phyloP scores from a whole-genome alignment of 345 rosid species.

The Durio zibethinus region DNA sequence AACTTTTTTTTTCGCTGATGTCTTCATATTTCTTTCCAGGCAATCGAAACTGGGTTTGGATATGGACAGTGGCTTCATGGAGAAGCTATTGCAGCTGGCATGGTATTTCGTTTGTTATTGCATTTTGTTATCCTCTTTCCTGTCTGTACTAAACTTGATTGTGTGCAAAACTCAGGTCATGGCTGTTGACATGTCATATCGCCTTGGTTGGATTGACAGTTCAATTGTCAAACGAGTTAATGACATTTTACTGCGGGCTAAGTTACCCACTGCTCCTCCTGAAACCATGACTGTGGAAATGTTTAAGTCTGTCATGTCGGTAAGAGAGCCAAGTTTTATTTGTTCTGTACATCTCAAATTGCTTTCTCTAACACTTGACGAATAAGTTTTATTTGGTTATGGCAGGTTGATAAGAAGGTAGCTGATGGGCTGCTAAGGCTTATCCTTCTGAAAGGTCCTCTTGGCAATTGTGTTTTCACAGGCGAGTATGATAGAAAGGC shows the following conservation, averaged over 20 bases:
- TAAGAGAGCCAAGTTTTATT: constrained; percentile 30
- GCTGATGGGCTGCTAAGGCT: constrained; percentile 94
- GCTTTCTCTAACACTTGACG: background rate
- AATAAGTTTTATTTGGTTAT: background rate
- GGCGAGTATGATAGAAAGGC: constrained; percentile 87
- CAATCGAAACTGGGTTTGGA: constrained; percentile 91
- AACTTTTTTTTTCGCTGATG: constrained; percentile 1
- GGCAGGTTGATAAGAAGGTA: constrained; percentile 97
- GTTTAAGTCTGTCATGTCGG: constrained; percentile 98
- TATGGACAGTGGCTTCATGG: constrained; percentile 98
- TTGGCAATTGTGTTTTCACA: constrained; percentile 86
- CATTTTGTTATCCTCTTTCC: background rate
- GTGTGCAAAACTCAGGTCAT: constrained; percentile 53
- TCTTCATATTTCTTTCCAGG: constrained; percentile 45
- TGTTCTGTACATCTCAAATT: background rate
- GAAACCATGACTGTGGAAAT: constrained; percentile 80
- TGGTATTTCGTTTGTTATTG: constrained; percentile 37
- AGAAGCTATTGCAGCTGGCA: constrained; percentile 99
- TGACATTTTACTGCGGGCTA: constrained; percentile 61
- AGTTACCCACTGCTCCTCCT: constrained; percentile 74
- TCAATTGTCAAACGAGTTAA: constrained; percentile 67
- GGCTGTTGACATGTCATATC: constrained; percentile 99
- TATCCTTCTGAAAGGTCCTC: constrained; percentile 88
- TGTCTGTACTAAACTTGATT: constrained; percentile 9
- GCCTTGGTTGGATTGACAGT: constrained; percentile 96